phyloP scores from a whole-genome alignment of 2,329 filamentous ascomycete species.

The Fusarium hainanense region DNA sequence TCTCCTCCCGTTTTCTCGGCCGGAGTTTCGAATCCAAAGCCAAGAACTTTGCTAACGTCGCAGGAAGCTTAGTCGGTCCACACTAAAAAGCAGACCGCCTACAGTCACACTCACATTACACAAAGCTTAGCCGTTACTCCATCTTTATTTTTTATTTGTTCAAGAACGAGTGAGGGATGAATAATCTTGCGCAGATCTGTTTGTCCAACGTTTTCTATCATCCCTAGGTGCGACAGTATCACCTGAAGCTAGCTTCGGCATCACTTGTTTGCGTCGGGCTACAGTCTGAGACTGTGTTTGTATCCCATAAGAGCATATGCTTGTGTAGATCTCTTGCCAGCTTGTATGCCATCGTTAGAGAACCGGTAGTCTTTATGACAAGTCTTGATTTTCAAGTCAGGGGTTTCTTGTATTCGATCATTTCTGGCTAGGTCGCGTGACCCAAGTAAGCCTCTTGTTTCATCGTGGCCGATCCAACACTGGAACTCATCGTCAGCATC shows the following conservation, averaged over 20 bases:
- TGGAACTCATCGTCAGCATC: not conserved
- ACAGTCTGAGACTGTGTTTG: not conserved
- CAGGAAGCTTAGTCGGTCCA: constrained; percentile 26
- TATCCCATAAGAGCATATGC: not conserved
- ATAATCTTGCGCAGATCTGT: constrained; percentile 1
- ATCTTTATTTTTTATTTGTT: not conserved
- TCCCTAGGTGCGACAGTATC: not conserved
- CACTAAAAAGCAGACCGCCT: constrained; percentile 26
- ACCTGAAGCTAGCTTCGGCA: not conserved
- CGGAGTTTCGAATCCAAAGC: constrained; percentile 17
- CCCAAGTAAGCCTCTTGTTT: not conserved
- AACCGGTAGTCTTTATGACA: not conserved
- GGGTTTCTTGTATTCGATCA: not conserved
- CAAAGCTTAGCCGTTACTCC: constrained; percentile 13
- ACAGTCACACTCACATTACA: constrained; percentile 7
- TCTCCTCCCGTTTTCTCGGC: not conserved
- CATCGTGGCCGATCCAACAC: not conserved
- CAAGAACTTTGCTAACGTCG: constrained; percentile 31
- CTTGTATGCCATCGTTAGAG: not conserved
- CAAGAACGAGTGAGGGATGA: not conserved
- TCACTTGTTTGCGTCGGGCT: not conserved
- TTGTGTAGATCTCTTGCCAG: not conserved
- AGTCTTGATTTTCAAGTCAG: not conserved
- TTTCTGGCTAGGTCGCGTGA: not conserved
- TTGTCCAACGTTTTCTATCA: not conserved